phyloP scores from a whole-genome alignment of 768 basidiomycete species.

The Trametes cingulata region DNA sequence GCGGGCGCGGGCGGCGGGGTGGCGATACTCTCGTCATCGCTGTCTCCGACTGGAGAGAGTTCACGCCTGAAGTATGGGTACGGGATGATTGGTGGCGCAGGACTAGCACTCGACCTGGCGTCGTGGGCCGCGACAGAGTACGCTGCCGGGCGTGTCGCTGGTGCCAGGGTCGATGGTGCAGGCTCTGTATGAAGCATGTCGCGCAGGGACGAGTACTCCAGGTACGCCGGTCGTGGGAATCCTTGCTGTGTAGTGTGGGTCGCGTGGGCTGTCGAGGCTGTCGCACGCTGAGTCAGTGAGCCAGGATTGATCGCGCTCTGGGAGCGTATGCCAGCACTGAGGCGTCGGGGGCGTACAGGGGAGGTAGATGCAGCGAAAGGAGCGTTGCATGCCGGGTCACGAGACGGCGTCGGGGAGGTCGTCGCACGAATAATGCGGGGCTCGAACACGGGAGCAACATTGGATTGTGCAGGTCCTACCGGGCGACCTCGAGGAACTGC shows the following conservation, averaged over 20 bases:
- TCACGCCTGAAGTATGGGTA: constrained; percentile 32
- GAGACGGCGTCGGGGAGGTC: constrained; percentile 37
- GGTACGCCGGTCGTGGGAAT: constrained; percentile 72
- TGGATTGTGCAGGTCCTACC: constrained; percentile 8
- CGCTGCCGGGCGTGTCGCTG: constrained; percentile 23
- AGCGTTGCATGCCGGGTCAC: constrained; percentile 25
- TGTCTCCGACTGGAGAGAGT: constrained; percentile 43
- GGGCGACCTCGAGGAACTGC: constrained; percentile 12
- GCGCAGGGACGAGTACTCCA: constrained; percentile 75
- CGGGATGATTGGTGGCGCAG: constrained; percentile 19
- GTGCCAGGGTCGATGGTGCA: constrained; percentile 34
- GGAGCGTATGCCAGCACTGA: constrained; percentile 38
- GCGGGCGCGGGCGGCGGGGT: constrained; percentile 45
- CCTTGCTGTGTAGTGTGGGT: constrained; percentile 25
- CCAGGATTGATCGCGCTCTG: constrained; percentile 15
- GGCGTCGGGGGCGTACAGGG: constrained; percentile 48
- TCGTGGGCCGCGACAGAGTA: constrained; percentile 9
- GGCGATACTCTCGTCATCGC: constrained; percentile 64
- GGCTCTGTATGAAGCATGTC: constrained; percentile 62
- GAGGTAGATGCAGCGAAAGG: constrained; percentile 38
- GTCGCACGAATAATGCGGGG: constrained; percentile 71
- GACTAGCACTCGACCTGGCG: constrained; percentile 16
- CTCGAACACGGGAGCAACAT: constrained; percentile 24
- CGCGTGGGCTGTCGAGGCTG: constrained; percentile 1
- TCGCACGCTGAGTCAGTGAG: constrained; percentile 13